A percentile compares a stretch with the other conserved stretches of the same genome.
These are phyloP conservation scores for Populus nigra DNA, from an alignment of 345 rosid genomes.

Conservation along the genomic window DNA sequence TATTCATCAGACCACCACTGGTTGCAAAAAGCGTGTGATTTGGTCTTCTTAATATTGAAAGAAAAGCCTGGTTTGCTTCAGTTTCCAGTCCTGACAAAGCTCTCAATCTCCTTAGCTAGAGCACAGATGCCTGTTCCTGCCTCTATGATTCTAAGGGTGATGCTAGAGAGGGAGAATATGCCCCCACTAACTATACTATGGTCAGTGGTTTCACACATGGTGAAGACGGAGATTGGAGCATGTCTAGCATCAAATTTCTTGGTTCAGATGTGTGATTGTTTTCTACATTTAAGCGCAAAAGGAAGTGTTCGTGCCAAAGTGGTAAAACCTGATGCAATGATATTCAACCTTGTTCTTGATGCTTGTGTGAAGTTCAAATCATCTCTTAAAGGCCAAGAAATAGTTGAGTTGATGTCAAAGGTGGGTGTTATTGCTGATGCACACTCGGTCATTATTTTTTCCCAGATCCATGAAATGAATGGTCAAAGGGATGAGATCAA, in stretches of 20 bases:
- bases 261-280: slow-evolving; percentile 55
- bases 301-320: slow-evolving; percentile 29
- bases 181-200: slow-evolving; percentile 34
- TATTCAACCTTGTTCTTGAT: slow-evolving; percentile 72
- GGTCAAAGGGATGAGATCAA: slow-evolving; percentile 70
- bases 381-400: slow-evolving; percentile 67
- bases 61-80: slow-evolving; percentile 42
- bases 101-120: slow-evolving; percentile 65
- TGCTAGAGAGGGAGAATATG: slow-evolving; percentile 48
- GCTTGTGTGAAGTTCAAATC: slow-evolving; percentile 66
- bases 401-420: slow-evolving; percentile 67
- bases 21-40: slow-evolving; percentile 53
- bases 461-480: slow-evolving; percentile 66
- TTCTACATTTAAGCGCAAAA: slow-evolving; percentile 11
- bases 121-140: slow-evolving; percentile 60
- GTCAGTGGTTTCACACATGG: slow-evolving; percentile 65
- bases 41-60: slow-evolving; percentile 41
- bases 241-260: slow-evolving; percentile 64
- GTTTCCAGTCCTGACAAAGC: slow-evolving; percentile 43
- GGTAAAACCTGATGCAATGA: slow-evolving; percentile 56
- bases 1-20: slow-evolving; percentile 59
- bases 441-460: slow-evolving; percentile 52
- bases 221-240: slow-evolving; percentile 66
- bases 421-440: slow-evolving; percentile 67
- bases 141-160: slow-evolving; percentile 48